Base-by-base conservation (phyloP, 169 alveolate genomes). In the Cryptosporidium bovis region DNA sequence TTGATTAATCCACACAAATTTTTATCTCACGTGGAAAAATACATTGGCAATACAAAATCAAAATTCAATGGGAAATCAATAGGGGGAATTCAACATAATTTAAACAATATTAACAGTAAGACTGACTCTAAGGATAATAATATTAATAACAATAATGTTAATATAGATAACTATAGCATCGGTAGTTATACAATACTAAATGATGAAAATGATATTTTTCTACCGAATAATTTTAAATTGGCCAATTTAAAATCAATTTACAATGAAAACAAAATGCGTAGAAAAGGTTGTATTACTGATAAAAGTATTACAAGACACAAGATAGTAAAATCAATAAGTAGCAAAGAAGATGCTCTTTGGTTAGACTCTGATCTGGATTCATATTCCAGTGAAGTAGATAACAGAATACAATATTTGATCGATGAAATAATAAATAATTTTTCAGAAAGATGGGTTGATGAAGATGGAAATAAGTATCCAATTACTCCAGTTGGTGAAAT, bases 211-310 rank as follows among this genome's bases (percentile, higher is more conserved):
- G 15, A 16, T 18, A 33, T 31, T 5, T 51, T 48, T 8, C 31
- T 31, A 1, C 5, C 51, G 33, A 15, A 24, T 13, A 27, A 51
- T 12, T 40, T 40, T 40, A 40, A 40, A 40, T 16, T 3, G 4
- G 27, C 16, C n/a, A 44, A 40, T n/a, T 12, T 62, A 12, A 18
- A 36, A 2, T 10, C 40, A 5, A 60, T 77, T 31, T 77, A 40
- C 51, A 77, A 77, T 48, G 87, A 77, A 1, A 3, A 48, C 29
- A 29, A 58, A 40, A 15, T 44, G 13, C 64, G 77, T 24, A 77
- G 87, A 44, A 77, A 77, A 77, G 87, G 87, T 13, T 77, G 87
- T 60, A 6, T 77, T 24, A 77, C 87, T 1, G 87, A 77, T 40
- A 77, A 77, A 62, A 77, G 71, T 48, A 31, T n/a, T 44, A 77